phyloP scores from a whole-genome alignment of 805 yeast species.

The Wickerhamomyces chambardii region DNA sequence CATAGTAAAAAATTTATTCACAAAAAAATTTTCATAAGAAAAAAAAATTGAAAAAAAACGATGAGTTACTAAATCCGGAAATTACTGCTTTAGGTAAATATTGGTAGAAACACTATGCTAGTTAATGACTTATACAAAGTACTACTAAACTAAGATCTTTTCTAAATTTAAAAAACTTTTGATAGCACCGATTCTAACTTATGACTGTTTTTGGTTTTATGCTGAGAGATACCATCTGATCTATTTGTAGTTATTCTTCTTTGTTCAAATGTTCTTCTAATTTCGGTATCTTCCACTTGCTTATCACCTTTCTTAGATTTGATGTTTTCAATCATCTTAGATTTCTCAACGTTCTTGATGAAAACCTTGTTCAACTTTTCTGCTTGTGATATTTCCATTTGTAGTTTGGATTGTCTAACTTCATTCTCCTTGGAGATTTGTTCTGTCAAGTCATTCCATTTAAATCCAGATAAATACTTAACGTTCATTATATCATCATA shows the following conservation, averaged over 20 bases:
- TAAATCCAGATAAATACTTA: slow-evolving; percentile 84
- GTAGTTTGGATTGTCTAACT: slow-evolving; percentile 76
- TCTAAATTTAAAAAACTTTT: slow-evolving; percentile 11
- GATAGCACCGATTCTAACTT: slow-evolving; percentile 26
- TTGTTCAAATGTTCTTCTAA: slow-evolving; percentile 63
- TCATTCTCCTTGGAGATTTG: slow-evolving; percentile 90
- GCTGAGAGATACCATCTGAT: slow-evolving; percentile 45
- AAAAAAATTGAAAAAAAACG: too few species aligned
- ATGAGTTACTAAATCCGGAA: too few species aligned
- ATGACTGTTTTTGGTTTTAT: slow-evolving; percentile 32
- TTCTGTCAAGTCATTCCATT: slow-evolving; percentile 91
- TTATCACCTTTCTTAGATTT: slow-evolving; percentile 21
- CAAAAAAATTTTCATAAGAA: too few species aligned
- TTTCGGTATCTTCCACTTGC: slow-evolving; percentile 18
- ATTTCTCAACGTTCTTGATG: slow-evolving; percentile 74
- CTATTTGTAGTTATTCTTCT: slow-evolving; percentile 57
- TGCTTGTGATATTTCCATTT: slow-evolving; percentile 85
- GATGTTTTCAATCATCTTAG: slow-evolving; percentile 71
- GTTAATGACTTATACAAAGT: too few species aligned
- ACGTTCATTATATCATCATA: slow-evolving; percentile 92
- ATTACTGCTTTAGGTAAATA: too few species aligned
- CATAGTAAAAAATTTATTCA: too few species aligned
- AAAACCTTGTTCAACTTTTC: slow-evolving; percentile 79
- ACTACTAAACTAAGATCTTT: too few species aligned
- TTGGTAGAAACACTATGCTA: too few species aligned